phyloP scores from a whole-genome alignment of 192 early-diverging fungal genomes.

The Backusella luteola region DNA sequence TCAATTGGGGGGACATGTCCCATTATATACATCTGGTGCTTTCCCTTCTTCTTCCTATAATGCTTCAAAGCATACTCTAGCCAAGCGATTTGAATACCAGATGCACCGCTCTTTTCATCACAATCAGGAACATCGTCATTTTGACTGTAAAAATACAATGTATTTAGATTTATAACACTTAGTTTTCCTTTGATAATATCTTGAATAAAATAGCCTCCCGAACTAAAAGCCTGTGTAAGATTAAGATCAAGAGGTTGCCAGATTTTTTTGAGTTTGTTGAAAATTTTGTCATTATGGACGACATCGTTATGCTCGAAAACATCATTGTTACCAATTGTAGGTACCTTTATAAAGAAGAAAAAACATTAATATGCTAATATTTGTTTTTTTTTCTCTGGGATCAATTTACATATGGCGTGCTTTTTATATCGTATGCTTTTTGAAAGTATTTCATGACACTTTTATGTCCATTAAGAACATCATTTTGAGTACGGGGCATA shows the following conservation, averaged over 20 bases:
- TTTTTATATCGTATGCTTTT: slow-evolving; percentile 10
- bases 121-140: slow-evolving; percentile 33
- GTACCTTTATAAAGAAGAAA: slow-evolving; percentile 19
- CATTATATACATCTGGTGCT: not conserved
- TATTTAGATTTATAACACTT: slow-evolving; percentile 29
- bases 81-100: slow-evolving; percentile 33
- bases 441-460: slow-evolving; percentile 4
- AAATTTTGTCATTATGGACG: not conserved
- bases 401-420: slow-evolving; percentile 17
- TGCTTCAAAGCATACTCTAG: slow-evolving; percentile 18
- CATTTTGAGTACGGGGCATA: not conserved
- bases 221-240: slow-evolving; percentile 23
- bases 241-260: slow-evolving; percentile 38
- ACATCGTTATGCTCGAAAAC: slow-evolving; percentile 29
- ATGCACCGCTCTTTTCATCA: slow-evolving; percentile 15
- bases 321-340: slow-evolving; percentile 43
- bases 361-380: not conserved
- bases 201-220: slow-evolving; percentile 37
- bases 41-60: not conserved
- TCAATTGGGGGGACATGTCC: slow-evolving; percentile 34
- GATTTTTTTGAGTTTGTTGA: slow-evolving; percentile 16
- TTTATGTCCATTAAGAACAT: slow-evolving; percentile 17
- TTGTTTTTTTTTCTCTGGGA: not conserved
- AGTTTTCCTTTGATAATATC: slow-evolving; percentile 26
- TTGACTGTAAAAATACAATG: slow-evolving; percentile 31